Conservation (phyloP, 192 early-diverging fungal genomes). For the Coemansia reversa region DNA sequence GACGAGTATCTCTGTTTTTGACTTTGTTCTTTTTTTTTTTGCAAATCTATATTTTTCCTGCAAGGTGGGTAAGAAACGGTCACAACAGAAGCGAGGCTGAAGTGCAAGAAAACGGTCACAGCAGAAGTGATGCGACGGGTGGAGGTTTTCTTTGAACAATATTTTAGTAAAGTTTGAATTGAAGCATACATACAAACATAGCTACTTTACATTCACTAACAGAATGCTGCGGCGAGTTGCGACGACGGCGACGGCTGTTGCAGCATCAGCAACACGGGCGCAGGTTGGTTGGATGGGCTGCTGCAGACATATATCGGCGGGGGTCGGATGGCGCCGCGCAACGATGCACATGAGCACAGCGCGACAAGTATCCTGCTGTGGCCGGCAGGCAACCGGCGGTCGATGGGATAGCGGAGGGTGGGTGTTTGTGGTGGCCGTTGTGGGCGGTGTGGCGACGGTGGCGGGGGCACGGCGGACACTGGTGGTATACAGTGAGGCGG, state of each 20-base stretch:
- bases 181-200: background rate
- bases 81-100: background rate
- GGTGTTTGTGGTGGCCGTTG: slow-evolving; percentile 21
- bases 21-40: background rate
- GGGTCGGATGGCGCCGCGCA: too few relatives aligned
- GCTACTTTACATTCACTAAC: too few relatives aligned
- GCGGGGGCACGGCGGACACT: slow-evolving; percentile 11
- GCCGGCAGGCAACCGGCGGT: background rate
- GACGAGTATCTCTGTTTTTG: background rate
- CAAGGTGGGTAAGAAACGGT: too few relatives aligned
- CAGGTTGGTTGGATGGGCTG: background rate
- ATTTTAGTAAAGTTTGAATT: background rate
- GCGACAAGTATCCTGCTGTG: background rate
- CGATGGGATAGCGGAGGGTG: too few relatives aligned
- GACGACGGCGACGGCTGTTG: background rate
- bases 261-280: background rate
- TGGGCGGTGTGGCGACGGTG: slow-evolving; percentile 25
- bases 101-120: background rate
- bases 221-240: slow-evolving; percentile 4
- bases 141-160: background rate
- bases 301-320: background rate
- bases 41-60: background rate
- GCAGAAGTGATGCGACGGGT: background rate
- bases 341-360: too few relatives aligned
- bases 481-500: slow-evolving; percentile 23